Evolutionary conservation across 768 basidiomycete species (phyloP).

Genomic region (Nidularia sp.): DNA sequence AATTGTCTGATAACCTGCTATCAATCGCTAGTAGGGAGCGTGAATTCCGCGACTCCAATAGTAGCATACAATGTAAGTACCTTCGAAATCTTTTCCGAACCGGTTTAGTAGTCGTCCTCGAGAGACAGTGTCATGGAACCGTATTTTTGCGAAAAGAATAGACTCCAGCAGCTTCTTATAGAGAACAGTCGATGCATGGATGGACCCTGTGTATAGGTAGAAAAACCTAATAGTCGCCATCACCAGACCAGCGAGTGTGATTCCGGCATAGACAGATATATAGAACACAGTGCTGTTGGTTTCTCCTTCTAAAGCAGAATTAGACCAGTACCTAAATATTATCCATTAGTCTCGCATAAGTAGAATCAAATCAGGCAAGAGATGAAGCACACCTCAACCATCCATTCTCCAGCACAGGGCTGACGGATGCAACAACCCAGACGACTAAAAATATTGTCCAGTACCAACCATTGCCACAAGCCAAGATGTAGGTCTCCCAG

Average conservation of each 20-base stretch:
- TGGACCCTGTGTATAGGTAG: conserved; percentile 78
- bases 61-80: conserved; percentile 17
- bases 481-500: conserved; percentile 44
- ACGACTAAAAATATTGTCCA: conserved; percentile 55
- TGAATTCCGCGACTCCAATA: conserved; percentile 11
- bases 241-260: conserved; percentile 35
- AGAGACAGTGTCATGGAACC: conserved; percentile 91
- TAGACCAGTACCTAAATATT: conserved; percentile 50
- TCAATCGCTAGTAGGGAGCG: conserved; percentile 56
- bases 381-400: conserved; percentile 50
- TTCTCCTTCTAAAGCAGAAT: conserved; percentile 34
- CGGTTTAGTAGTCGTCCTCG: conserved; percentile 80
- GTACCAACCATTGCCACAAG: conserved; percentile 43
- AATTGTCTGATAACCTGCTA: conserved; percentile 78
- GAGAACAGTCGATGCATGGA: conserved; percentile 72
- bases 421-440: conserved; percentile 52
- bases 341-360: too few relatives aligned
- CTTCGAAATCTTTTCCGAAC: conserved; percentile 90
- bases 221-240: conserved; percentile 64
- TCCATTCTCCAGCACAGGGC: conserved; percentile 68
- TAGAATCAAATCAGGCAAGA: not conserved
- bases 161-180: conserved; percentile 75
- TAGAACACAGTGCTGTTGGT: conserved; percentile 52
- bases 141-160: conserved; percentile 82
- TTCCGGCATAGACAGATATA: conserved; percentile 64